A percentile compares a stretch with the other conserved stretches of the same genome.
Evolutionary conservation across 1,284 basidiomycete species (phyloP).

Genomic region (Ceratobasidium sp.): DNA sequence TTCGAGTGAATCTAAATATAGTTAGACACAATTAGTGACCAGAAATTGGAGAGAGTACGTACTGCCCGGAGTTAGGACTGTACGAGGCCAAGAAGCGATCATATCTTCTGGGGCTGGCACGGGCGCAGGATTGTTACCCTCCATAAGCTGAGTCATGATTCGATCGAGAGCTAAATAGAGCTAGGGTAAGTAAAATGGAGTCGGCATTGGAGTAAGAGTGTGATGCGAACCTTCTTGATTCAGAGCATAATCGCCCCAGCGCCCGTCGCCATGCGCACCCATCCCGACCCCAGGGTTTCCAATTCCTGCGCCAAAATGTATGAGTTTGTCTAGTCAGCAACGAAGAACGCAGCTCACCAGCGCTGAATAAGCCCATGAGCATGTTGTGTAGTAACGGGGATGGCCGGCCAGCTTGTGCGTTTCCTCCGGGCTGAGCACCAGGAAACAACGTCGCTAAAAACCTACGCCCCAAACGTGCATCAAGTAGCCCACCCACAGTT

Average conservation of each 20-base stretch:
- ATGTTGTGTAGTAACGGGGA: slow-evolving; percentile 26
- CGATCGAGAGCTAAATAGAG: slow-evolving; percentile 73
- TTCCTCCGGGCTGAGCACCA: neutral
- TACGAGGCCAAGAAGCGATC: slow-evolving; percentile 70
- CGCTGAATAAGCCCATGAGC: slow-evolving; percentile 40
- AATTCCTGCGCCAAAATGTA: slow-evolving; percentile 3
- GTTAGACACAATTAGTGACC: slow-evolving; percentile 40
- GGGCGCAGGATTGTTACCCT: slow-evolving; percentile 63
- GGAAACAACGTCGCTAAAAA: slow-evolving; percentile 16
- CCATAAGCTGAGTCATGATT: slow-evolving; percentile 82
- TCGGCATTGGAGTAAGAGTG: slow-evolving; percentile 20
- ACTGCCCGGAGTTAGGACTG: slow-evolving; percentile 74
- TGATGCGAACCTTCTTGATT: slow-evolving; percentile 75
- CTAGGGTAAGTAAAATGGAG: slow-evolving; percentile 35
- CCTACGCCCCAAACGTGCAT: neutral
- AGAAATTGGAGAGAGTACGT: slow-evolving; percentile 54
- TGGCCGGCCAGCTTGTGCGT: slow-evolving; percentile 8
- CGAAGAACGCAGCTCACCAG: neutral
- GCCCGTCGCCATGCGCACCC: slow-evolving; percentile 27
- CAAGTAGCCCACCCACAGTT: neutral
- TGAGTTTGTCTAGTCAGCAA: neutral
- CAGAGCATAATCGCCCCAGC: slow-evolving; percentile 80
- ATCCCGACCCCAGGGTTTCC: slow-evolving; percentile 24
- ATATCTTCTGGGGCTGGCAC: slow-evolving; percentile 81
- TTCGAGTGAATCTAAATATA: slow-evolving; percentile 66